These are phyloP conservation scores for Bretziella fagacearum DNA, from an alignment of 2,329 filamentous ascomycete genomes.

Conservation along the genomic window DNA sequence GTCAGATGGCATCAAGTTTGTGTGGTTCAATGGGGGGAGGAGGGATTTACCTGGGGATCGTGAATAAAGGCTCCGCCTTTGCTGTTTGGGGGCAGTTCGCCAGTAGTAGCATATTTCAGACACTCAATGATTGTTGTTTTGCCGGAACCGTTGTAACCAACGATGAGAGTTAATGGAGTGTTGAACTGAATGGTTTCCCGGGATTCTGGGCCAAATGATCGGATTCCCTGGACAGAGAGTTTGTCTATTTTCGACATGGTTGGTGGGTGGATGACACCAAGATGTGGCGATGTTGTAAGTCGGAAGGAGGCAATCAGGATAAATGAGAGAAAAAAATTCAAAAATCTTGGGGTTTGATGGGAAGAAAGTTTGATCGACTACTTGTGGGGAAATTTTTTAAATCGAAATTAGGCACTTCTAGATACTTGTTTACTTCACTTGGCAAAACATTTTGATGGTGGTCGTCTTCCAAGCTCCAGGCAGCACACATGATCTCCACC, in stretches of 20 bases:
- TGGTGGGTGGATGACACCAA: no score
- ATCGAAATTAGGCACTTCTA: no score
- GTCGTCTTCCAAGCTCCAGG: no score
- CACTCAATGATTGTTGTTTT: slow-evolving; percentile 99
- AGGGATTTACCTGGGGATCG: slow-evolving; percentile 57
- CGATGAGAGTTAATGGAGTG: slow-evolving; percentile 83
- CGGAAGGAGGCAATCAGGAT: neutral
- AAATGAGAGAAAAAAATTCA: neutral
- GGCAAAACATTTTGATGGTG: no score
- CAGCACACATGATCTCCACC: no score
- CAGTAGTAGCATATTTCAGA: slow-evolving; percentile 93
- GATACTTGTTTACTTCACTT: no score
- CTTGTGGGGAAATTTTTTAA: no score
- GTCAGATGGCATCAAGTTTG: no score
- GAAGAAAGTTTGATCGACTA: no score
- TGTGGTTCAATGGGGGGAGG: neutral
- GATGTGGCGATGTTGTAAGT: neutral
- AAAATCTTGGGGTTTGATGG: no score
- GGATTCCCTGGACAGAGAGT: slow-evolving; percentile 64
- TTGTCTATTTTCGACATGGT: slow-evolving; percentile 70
- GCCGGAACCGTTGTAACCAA: slow-evolving; percentile 91
- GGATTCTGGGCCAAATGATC: slow-evolving; percentile 65
- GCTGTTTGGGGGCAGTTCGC: slow-evolving; percentile 81
- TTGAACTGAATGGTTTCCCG: slow-evolving; percentile 75
- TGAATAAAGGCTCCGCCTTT: slow-evolving; percentile 87